Percentiles rank a stretch among this genome's conserved stretches.
phyloP scores from a whole-genome alignment of 176 grass and related monocot species.

The Thinopyrum elongatum region DNA sequence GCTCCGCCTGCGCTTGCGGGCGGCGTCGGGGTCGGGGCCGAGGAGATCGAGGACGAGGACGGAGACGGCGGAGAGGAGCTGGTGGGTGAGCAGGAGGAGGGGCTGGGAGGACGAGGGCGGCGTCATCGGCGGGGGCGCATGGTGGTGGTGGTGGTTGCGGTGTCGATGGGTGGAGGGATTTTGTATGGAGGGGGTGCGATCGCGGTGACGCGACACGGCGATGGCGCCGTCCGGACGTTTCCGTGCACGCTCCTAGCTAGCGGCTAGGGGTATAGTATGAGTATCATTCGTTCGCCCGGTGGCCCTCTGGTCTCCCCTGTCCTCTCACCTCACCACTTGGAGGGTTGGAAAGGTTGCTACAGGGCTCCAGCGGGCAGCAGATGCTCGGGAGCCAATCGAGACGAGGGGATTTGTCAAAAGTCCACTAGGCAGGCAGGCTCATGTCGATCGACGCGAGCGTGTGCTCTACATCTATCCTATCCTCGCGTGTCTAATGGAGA shows the following conservation, averaged over 20 bases:
- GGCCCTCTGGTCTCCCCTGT: too few relatives aligned
- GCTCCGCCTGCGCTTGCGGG: slow-evolving; percentile 39
- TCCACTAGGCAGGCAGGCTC: not conserved
- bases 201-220: slow-evolving; percentile 16
- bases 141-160: slow-evolving; percentile 36
- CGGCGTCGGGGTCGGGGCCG: not conserved
- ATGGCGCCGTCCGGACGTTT: not conserved
- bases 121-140: slow-evolving; percentile 43
- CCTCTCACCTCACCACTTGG: not conserved
- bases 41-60: slow-evolving; percentile 34
- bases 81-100: slow-evolving; percentile 18
- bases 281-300: too few relatives aligned
- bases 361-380: too few relatives aligned
- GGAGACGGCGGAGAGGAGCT: slow-evolving; percentile 27
- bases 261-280: too few relatives aligned
- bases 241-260: not conserved
- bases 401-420: not conserved
- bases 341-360: not conserved
- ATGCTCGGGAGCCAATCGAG: not conserved
- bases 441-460: not conserved
- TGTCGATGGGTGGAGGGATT: slow-evolving; percentile 37
- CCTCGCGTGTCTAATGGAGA: not conserved
- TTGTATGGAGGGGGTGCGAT: slow-evolving; percentile 33
- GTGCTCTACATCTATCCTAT: not conserved
- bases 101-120: slow-evolving; percentile 21